Percentiles rank a stretch among this genome's conserved stretches.
phyloP scores from a whole-genome alignment of 371 early-diverging fungal genomes.

The Saksenaea vasiformis region DNA sequence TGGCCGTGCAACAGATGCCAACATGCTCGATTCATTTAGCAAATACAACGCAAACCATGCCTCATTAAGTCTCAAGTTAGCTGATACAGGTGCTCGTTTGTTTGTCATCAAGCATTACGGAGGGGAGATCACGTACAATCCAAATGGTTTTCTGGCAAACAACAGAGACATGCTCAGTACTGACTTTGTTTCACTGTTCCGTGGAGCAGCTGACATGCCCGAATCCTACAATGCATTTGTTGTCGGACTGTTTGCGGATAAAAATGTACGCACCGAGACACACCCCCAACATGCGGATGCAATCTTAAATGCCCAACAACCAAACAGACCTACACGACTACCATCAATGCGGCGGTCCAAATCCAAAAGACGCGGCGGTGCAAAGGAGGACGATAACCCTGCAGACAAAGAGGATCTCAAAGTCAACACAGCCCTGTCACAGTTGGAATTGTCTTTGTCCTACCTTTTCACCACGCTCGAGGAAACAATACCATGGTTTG shows the following conservation, averaged over 20 bases:
- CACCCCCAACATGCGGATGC: constrained; percentile 58
- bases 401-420: constrained; percentile 31
- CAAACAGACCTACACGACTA: constrained; percentile 55
- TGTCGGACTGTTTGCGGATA: constrained; percentile 49
- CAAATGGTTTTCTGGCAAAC: constrained; percentile 64
- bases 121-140: constrained; percentile 68
- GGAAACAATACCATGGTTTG: constrained; percentile 81
- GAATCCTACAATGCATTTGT: constrained; percentile 46
- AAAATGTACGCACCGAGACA: constrained; percentile 41
- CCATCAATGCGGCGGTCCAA: constrained; percentile 39
- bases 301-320: constrained; percentile 56
- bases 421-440: constrained; percentile 24
- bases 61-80: constrained; percentile 29
- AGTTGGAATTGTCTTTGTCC: constrained; percentile 69
- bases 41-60: constrained; percentile 28
- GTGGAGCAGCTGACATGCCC: constrained; percentile 39
- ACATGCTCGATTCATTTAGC: constrained; percentile 25
- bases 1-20: constrained; percentile 31
- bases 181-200: constrained; percentile 78
- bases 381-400: background rate
- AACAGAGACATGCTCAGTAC: constrained; percentile 68
- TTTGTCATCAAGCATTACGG: constrained; percentile 80
- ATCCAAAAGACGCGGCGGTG: constrained; percentile 18
- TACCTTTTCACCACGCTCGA: constrained; percentile 76
- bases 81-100: constrained; percentile 33